A percentile compares a stretch with the other conserved stretches of the same genome.
These are phyloP conservation scores for Magnaporthiopsis rhizophila DNA, from an alignment of 2,329 filamentous ascomycete genomes.

Conservation along the genomic window DNA sequence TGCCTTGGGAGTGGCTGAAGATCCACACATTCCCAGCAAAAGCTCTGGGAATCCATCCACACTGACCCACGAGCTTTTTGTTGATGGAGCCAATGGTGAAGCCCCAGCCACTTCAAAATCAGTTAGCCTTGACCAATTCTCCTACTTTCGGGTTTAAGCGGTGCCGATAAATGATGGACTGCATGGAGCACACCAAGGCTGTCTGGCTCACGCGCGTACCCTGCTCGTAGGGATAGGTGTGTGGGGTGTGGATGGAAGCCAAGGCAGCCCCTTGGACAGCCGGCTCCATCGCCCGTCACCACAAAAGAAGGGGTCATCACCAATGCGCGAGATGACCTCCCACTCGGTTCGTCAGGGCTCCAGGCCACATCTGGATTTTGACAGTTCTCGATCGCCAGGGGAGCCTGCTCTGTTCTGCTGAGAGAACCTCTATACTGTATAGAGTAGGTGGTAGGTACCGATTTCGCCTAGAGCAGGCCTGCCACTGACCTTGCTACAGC, in stretches of 20 bases:
- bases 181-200: background rate
- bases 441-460: too few relatives aligned
- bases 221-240: background rate
- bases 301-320: background rate
- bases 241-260: background rate
- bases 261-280: background rate
- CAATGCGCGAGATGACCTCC: background rate
- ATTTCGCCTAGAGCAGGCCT: background rate
- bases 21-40: too few relatives aligned
- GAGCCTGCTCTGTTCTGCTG: background rate
- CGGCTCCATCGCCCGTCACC: background rate
- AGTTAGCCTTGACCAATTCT: too few relatives aligned
- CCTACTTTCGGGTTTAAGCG: too few relatives aligned
- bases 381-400: too few relatives aligned
- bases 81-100: too few relatives aligned
- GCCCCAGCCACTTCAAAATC: too few relatives aligned
- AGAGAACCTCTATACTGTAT: background rate
- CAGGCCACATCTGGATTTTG: background rate
- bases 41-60: too few relatives aligned
- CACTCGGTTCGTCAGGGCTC: background rate
- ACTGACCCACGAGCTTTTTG: too few relatives aligned
- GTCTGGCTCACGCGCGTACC: background rate
- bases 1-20: too few relatives aligned
- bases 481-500: too few relatives aligned
- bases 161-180: background rate